Conservation (phyloP, 2,329 filamentous ascomycete species). For the Pseudogymnoascus sp. region DNA sequence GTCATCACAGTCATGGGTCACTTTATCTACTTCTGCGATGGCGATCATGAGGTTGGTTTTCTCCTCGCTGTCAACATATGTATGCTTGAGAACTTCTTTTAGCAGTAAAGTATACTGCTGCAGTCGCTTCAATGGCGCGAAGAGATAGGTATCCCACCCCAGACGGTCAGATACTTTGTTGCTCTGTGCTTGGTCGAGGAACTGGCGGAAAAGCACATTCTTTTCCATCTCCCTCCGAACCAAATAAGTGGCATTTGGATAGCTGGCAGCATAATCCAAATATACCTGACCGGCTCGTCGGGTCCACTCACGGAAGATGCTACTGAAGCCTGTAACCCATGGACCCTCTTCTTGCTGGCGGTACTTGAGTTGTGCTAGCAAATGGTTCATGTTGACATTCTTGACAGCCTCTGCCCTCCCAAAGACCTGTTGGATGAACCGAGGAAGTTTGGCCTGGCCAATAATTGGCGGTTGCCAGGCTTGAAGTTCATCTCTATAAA, state of each 20-base stretch:
- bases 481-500: constrained; percentile 77
- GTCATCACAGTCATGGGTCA: constrained; percentile 82
- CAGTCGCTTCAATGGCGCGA: constrained; percentile 83
- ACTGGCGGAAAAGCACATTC: constrained; percentile 79
- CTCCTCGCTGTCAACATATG: constrained; percentile 76
- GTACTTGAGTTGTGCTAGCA: constrained; percentile 91
- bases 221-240: constrained; percentile 76
- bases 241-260: constrained; percentile 73
- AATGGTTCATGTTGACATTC: constrained; percentile 83
- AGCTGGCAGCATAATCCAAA: constrained; percentile 82
- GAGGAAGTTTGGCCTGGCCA: constrained; percentile 63
- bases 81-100: constrained; percentile 74
- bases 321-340: constrained; percentile 88
- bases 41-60: constrained; percentile 75
- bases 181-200: constrained; percentile 69
- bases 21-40: constrained; percentile 82
- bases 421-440: constrained; percentile 79
- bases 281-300: constrained; percentile 84
- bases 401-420: constrained; percentile 84
- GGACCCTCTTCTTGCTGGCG: constrained; percentile 94
- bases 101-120: constrained; percentile 84
- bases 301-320: constrained; percentile 97
- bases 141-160: constrained; percentile 90
- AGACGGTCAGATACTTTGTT: constrained; percentile 75
- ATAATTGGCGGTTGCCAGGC: constrained; percentile 72